Base-by-base conservation (phyloP, 1,284 basidiomycete genomes). In the Macrocystidia cucumis region DNA sequence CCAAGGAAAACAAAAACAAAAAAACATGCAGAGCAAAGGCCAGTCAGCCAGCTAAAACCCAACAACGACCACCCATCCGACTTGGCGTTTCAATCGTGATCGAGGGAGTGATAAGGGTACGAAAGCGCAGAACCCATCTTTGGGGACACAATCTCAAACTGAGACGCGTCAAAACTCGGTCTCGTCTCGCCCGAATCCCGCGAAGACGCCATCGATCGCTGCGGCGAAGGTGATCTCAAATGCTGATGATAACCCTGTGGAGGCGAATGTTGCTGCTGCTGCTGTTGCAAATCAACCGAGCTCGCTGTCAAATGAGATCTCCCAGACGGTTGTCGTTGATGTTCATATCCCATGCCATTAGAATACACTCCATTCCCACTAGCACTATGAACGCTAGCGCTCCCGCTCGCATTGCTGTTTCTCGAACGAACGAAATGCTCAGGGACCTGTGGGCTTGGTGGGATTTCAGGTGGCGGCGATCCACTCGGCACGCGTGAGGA, bases 141-240 rank as follows among this genome's bases (percentile, higher is more conserved):
- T 6, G 69, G 65, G 11, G 67, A 67, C 13, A 70, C 63, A 22
- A 70, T 67, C 52, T 69, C 69, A 42, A 70, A 70, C 41, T 67
- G 65, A 6, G 67, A 68, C 6, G 53, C 54, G 42, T 71, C 69
- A 34, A 70, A 59, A 38, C 62, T 67, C 18, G 63, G 59, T 11
- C 57, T 50, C 23, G 58, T 60, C 20, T 62, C 61, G 26, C 49
- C 48, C 17, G 63, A 65, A 24, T 55, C 57, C 17, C 53, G 52
- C 29, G 59, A 60, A 19, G 61, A 62, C 27, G 55, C 47, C 46
- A 54, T 55, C 31, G 60, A 59, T 38, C 51, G 48, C 18, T 49
- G 51, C 29, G 56, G 51, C 14, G 55, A 59, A 12, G 47, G 42
- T 20, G 58, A 56, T 19, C 42, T 36, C 21, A 49, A 35, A 22